Conservation (phyloP, 768 basidiomycete species). For the Lanmaoa pseudosensibilis region DNA sequence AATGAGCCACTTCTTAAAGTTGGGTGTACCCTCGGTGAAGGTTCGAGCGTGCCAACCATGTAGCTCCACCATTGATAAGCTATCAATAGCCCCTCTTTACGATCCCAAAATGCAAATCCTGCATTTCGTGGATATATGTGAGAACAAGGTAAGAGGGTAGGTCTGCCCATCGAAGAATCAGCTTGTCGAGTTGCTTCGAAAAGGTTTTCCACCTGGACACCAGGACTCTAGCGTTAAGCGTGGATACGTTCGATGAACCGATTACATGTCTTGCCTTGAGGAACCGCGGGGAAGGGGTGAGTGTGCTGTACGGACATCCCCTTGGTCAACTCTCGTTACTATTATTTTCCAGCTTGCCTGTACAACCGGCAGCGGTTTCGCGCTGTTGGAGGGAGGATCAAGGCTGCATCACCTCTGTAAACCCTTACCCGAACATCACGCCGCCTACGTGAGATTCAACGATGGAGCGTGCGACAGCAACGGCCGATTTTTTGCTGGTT, state of each 20-base stretch:
- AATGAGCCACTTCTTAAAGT: constrained; percentile 48
- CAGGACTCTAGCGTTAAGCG: constrained; percentile 37
- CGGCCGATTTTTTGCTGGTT: constrained; percentile 70
- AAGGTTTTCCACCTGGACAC: constrained; percentile 41
- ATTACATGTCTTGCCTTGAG: constrained; percentile 61
- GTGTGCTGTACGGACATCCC: neutral
- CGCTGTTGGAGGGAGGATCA: constrained; percentile 15
- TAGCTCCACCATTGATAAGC: neutral
- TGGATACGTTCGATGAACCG: constrained; percentile 53
- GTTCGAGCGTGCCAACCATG: constrained; percentile 31
- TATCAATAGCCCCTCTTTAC: constrained; percentile 55
- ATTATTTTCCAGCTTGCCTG: constrained; percentile 18
- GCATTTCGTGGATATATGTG: constrained; percentile 66
- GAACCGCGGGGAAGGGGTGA: constrained; percentile 32
- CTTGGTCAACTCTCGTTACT: neutral
- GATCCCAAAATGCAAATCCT: constrained; percentile 51
- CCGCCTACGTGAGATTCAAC: constrained; percentile 58
- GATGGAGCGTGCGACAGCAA: constrained; percentile 67
- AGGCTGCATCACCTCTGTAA: constrained; percentile 52
- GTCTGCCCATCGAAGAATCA: neutral
- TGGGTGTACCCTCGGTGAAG: constrained; percentile 64
- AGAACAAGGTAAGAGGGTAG: constrained; percentile 16
- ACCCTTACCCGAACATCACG: constrained; percentile 47
- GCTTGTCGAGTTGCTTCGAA: neutral
- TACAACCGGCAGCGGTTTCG: constrained; percentile 24